Conservation (phyloP, 2,329 filamentous ascomycete genomes). For the Colletotrichum euphorbiae region DNA sequence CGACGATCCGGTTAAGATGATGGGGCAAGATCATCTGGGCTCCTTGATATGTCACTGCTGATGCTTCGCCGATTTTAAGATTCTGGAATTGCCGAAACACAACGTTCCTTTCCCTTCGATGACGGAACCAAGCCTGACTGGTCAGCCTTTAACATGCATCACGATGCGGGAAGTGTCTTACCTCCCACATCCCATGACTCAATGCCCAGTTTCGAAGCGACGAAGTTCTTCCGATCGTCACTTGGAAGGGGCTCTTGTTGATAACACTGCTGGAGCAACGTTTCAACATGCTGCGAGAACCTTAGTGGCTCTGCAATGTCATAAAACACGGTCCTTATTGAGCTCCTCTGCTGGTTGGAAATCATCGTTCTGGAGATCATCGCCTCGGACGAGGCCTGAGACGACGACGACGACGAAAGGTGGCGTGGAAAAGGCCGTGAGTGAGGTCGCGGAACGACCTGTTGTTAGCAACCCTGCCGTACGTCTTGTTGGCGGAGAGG, state of each 20-base stretch:
- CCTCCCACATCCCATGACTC: constrained; percentile 63
- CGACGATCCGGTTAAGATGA: constrained; percentile 62
- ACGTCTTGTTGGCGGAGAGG: constrained; percentile 42
- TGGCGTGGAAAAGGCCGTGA: constrained; percentile 18
- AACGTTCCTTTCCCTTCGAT: constrained; percentile 62
- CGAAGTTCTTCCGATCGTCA: constrained; percentile 62
- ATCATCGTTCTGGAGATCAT: constrained; percentile 56
- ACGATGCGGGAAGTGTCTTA: constrained; percentile 44
- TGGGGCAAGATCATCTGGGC: constrained; percentile 63
- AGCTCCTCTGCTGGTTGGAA: constrained; percentile 58
- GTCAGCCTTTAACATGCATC: background rate
- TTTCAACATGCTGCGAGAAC: constrained; percentile 62
- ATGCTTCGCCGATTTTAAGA: constrained; percentile 54
- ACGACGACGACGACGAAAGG: background rate
- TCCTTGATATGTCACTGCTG: constrained; percentile 47
- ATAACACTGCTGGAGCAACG: constrained; percentile 66
- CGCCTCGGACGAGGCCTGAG: constrained; percentile 25
- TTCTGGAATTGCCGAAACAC: constrained; percentile 58
- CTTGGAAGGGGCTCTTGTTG: constrained; percentile 60
- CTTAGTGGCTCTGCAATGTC: constrained; percentile 56
- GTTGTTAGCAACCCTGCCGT: constrained; percentile 41
- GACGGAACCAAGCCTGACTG: constrained; percentile 63
- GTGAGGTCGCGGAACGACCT: constrained; percentile 41
- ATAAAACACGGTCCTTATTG: constrained; percentile 54
- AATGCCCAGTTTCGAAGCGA: constrained; percentile 66